phyloP scores from a whole-genome alignment of 106 monocot genomes.

The Acorus gramineus region DNA sequence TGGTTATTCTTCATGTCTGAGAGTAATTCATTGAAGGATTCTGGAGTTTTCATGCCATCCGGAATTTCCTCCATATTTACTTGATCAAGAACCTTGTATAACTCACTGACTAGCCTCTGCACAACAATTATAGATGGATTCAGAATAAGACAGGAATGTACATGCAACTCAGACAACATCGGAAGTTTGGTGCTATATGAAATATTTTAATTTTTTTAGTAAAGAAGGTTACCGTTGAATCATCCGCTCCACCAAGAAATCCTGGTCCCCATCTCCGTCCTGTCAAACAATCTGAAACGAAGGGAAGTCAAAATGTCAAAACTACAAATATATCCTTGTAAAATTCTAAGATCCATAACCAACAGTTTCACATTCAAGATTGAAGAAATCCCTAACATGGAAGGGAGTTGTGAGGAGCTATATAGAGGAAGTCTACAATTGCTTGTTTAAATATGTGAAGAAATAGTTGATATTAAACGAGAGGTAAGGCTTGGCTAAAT shows the following conservation, averaged over 20 bases:
- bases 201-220: not conserved
- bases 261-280: conserved; percentile 36
- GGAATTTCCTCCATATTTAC: conserved; percentile 25
- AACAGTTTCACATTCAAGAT: too few species aligned
- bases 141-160: not conserved
- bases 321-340: too few species aligned
- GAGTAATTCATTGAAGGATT: conserved; percentile 27
- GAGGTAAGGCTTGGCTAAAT: too few species aligned
- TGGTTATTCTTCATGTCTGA: conserved; percentile 20
- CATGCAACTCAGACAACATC: not conserved
- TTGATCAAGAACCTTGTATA: conserved; percentile 28
- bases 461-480: too few species aligned
- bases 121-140: not conserved
- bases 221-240: conserved; percentile 20
- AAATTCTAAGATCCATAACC: too few species aligned
- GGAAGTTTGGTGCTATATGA: not conserved
- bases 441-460: too few species aligned
- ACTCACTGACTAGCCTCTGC: conserved; percentile 32
- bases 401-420: too few species aligned
- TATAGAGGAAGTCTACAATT: too few species aligned
- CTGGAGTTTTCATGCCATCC: conserved; percentile 17
- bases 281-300: conserved; percentile 23
- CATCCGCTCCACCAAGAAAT: conserved; percentile 18
- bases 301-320: not conserved
- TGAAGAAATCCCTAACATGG: too few species aligned